phyloP scores from a whole-genome alignment of 2,329 filamentous ascomycete species.

The Curvularia spicifera region DNA sequence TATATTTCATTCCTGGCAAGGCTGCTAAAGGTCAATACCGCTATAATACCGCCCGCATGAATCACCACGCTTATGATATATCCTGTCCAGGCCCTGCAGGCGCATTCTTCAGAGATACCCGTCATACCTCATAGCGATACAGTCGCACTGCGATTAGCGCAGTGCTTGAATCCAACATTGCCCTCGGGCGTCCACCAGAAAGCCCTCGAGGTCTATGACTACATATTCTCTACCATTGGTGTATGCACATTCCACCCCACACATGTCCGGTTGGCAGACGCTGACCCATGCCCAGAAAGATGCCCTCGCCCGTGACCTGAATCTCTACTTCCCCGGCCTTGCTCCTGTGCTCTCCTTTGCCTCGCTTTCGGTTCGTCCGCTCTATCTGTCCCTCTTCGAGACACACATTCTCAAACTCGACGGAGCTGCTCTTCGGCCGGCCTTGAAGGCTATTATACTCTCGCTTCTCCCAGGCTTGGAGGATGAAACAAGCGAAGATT shows the following conservation, averaged over 20 bases:
- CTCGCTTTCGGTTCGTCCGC: conserved; percentile 85
- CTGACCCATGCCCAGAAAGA: conserved; percentile 60
- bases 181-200: conserved; percentile 98
- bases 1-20: conserved; percentile 97
- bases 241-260: conserved; percentile 49
- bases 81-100: conserved; percentile 76
- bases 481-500: conserved; percentile 96
- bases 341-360: conserved; percentile 91
- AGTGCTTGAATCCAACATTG: conserved; percentile 91
- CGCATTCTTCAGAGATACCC: conserved; percentile 73
- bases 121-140: conserved; percentile 80
- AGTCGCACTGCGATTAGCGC: conserved; percentile 88
- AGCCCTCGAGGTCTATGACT: conserved; percentile 88
- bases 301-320: conserved; percentile 79
- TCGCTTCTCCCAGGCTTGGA: conserved; percentile 90
- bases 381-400: conserved; percentile 85
- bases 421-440: conserved; percentile 75
- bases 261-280: conserved; percentile 16
- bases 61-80: conserved; percentile 33
- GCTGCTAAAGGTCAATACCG: conserved; percentile 74
- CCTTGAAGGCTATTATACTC: conserved; percentile 87
- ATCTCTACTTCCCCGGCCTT: conserved; percentile 87
- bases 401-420: conserved; percentile 77
- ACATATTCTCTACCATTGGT: conserved; percentile 86
- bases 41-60: conserved; percentile 19